A percentile compares a stretch with the other conserved stretches of the same genome.
phyloP scores from a whole-genome alignment of 2,329 filamentous ascomycete genomes.

The Blastomyces silverae region DNA sequence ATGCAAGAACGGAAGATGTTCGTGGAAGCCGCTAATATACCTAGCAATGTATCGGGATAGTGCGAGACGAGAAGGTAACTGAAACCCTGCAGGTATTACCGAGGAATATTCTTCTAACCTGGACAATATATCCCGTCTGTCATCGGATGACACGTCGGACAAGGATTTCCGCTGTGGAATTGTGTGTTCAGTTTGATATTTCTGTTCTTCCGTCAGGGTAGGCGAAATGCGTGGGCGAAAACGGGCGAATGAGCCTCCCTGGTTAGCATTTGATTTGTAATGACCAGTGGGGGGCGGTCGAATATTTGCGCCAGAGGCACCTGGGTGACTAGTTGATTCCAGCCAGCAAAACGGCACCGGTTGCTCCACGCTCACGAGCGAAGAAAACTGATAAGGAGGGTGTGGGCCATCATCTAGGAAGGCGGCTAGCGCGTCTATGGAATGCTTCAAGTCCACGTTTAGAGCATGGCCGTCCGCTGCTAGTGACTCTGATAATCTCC shows the following conservation, averaged over 20 bases:
- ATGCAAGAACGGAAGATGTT: constrained; percentile 26
- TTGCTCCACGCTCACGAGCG: constrained; percentile 37
- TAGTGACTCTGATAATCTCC: constrained; percentile 10
- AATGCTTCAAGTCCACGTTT: constrained; percentile 27
- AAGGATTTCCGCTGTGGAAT: constrained; percentile 23
- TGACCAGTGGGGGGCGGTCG: background rate
- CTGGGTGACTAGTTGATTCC: constrained; percentile 31
- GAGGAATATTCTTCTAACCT: constrained; percentile 23
- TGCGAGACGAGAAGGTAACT: constrained; percentile 25
- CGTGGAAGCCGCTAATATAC: constrained; percentile 26
- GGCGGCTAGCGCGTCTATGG: constrained; percentile 34
- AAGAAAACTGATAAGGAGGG: constrained; percentile 36
- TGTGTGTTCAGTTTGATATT: constrained; percentile 15
- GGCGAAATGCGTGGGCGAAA: background rate
- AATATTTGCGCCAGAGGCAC: constrained; percentile 21
- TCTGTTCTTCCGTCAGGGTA: constrained; percentile 1
- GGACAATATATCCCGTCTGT: constrained; percentile 26
- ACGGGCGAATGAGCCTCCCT: background rate
- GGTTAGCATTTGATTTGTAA: background rate
- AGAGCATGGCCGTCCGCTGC: constrained; percentile 4
- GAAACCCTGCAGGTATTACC: constrained; percentile 21
- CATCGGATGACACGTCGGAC: constrained; percentile 32
- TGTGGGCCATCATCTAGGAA: constrained; percentile 37
- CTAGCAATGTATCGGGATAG: constrained; percentile 24
- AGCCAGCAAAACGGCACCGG: constrained; percentile 40